These are phyloP conservation scores for Diaporthe ilicicola DNA, from an alignment of 2,329 filamentous ascomycete species.

Conservation along the genomic window DNA sequence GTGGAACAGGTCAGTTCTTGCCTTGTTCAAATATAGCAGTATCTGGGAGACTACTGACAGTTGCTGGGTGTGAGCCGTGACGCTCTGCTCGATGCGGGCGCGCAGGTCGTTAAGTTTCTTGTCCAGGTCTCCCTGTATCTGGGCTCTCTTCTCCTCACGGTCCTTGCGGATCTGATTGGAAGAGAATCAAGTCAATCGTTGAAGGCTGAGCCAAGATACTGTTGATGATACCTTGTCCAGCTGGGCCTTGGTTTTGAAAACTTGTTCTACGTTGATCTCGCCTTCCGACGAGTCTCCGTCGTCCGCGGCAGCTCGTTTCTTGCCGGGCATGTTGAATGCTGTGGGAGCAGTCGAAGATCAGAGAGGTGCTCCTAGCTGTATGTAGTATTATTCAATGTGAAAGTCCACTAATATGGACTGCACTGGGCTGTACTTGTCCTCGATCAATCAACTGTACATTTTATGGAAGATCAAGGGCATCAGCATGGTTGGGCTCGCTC, in stretches of 20 bases:
- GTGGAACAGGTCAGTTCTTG: not conserved
- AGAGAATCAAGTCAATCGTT: not conserved
- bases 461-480: not conserved
- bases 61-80: slow-evolving; percentile 22
- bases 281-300: slow-evolving; percentile 29
- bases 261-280: slow-evolving; percentile 36
- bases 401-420: too few relatives aligned
- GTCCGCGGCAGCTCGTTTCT: slow-evolving; percentile 22
- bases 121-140: slow-evolving; percentile 28
- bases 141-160: slow-evolving; percentile 28
- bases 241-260: slow-evolving; percentile 35
- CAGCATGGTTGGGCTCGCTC: too few relatives aligned
- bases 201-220: not conserved
- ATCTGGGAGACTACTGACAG: slow-evolving; percentile 18
- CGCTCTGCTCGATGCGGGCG: slow-evolving; percentile 25
- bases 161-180: slow-evolving; percentile 31
- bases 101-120: slow-evolving; percentile 21
- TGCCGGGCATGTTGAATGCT: slow-evolving; percentile 27
- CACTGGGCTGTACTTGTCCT: not conserved
- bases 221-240: slow-evolving; percentile 30
- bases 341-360: not conserved
- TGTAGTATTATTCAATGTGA: too few relatives aligned
- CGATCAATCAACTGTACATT: not conserved
- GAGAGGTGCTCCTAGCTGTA: not conserved
- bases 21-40: too few relatives aligned